Percentiles rank a stretch among this genome's conserved stretches.
phyloP scores from a whole-genome alignment of 2,329 filamentous ascomycete genomes.

The Alternaria sp. region DNA sequence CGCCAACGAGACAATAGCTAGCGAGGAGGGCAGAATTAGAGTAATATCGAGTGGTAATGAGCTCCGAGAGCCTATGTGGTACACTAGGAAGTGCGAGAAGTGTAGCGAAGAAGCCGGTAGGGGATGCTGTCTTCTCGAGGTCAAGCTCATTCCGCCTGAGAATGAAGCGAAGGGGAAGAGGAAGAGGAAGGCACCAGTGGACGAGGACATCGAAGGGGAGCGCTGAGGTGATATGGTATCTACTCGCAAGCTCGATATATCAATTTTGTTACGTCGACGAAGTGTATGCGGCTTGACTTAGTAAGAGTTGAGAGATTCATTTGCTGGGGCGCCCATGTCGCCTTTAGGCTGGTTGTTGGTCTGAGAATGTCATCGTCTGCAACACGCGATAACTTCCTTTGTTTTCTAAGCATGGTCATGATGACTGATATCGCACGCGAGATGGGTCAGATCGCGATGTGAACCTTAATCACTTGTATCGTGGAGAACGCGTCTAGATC shows the following conservation, averaged over 20 bases:
- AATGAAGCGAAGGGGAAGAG: background rate
- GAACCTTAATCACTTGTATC: background rate
- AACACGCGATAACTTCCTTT: background rate
- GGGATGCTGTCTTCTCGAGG: background rate
- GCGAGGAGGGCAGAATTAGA: background rate
- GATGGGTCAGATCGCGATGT: background rate
- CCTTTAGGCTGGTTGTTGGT: background rate
- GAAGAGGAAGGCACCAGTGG: background rate
- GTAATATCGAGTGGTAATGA: background rate
- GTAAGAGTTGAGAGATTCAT: background rate
- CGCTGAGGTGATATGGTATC: background rate
- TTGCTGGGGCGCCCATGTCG: background rate
- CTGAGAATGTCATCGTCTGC: background rate
- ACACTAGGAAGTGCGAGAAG: background rate
- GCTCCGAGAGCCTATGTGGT: background rate
- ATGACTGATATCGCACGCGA: background rate
- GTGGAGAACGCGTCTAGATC: background rate
- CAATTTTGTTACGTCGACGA: background rate
- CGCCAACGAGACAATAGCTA: background rate
- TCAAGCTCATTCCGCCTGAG: background rate
- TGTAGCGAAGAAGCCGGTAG: background rate
- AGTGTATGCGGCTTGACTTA: background rate
- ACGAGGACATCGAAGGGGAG: background rate
- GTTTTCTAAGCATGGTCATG: background rate
- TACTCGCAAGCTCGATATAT: background rate